phyloP scores from a whole-genome alignment of 306 rosid species.

The Pueraria montana region DNA sequence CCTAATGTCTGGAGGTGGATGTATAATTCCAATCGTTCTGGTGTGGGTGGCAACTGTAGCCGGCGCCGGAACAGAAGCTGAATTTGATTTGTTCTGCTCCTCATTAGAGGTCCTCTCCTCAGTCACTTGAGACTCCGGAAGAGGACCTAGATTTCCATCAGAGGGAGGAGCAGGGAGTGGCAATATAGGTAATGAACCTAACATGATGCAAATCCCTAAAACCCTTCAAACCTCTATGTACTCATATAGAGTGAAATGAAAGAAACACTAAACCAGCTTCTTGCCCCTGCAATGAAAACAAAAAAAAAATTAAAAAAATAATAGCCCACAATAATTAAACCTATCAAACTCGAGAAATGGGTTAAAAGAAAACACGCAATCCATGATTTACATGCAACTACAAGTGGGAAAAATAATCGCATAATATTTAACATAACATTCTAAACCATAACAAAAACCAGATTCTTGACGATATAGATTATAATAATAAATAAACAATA shows the following conservation, averaged over 20 bases:
- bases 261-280: constrained; percentile 32
- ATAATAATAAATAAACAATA: background rate
- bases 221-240: constrained; percentile 4
- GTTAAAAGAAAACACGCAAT: background rate
- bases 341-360: background rate
- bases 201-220: constrained; percentile 53
- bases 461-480: background rate
- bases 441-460: background rate
- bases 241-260: constrained; percentile 26
- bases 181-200: constrained; percentile 79
- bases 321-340: background rate
- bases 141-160: constrained; percentile 79
- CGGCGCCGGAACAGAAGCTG: constrained; percentile 43
- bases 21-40: constrained; percentile 92
- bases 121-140: constrained; percentile 62
- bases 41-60: constrained; percentile 84
- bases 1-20: constrained; percentile 91
- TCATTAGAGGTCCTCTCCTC: constrained; percentile 52
- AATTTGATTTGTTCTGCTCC: constrained; percentile 57
- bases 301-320: background rate
- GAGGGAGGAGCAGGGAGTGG: constrained; percentile 91
- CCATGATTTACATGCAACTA: background rate
- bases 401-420: background rate
- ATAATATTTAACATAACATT: background rate
- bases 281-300: constrained; percentile 38